phyloP scores from a whole-genome alignment of 345 rosid species.

The Fremontodendron californicum region DNA sequence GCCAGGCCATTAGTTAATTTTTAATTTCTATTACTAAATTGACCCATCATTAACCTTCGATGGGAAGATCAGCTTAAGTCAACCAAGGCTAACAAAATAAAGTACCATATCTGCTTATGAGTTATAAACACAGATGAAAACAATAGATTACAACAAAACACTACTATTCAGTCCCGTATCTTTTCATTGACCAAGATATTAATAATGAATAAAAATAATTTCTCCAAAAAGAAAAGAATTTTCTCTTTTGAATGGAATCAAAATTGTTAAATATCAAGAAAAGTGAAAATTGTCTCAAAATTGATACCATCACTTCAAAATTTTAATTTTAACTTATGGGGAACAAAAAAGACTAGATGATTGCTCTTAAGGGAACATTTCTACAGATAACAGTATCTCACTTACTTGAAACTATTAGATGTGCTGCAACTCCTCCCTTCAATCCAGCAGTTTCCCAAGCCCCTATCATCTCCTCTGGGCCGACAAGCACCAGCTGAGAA shows the following conservation, averaged over 20 bases:
- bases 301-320: background rate
- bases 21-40: background rate
- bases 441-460: constrained; percentile 81
- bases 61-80: background rate
- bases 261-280: background rate
- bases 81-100: background rate
- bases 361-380: background rate
- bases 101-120: background rate
- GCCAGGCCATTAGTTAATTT: background rate
- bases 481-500: constrained; percentile 85
- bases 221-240: background rate
- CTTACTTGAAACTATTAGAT: constrained; percentile 71
- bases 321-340: background rate
- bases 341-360: background rate
- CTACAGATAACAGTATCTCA: constrained; percentile 5
- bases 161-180: background rate
- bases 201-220: background rate
- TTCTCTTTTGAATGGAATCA: background rate
- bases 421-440: constrained; percentile 82
- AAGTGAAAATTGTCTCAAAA: background rate
- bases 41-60: background rate
- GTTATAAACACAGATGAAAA: background rate
- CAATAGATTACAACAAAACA: background rate
- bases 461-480: constrained; percentile 56
- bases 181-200: background rate